phyloP scores from a whole-genome alignment of 306 rosid species.

The Prunus armeniaca region DNA sequence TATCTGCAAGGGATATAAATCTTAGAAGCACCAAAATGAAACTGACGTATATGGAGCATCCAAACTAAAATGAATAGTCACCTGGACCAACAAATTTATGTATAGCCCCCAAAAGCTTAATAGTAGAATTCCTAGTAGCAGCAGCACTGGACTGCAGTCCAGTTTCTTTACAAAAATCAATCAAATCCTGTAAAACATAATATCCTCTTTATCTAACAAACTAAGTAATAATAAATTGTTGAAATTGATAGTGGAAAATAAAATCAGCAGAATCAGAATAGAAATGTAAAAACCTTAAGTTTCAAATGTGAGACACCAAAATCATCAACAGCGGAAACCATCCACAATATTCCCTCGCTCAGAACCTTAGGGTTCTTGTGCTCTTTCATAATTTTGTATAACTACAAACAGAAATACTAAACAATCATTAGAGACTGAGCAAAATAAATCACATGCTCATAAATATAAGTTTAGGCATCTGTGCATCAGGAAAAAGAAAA shows the following conservation, averaged over 20 bases:
- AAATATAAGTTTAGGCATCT: background rate
- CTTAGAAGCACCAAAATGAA: slow-evolving; percentile 22
- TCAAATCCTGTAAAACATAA: slow-evolving; percentile 66
- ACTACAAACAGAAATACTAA: slow-evolving; percentile 36
- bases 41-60: slow-evolving; percentile 3
- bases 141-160: slow-evolving; percentile 98
- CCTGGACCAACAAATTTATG: slow-evolving; percentile 99
- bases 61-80: slow-evolving; percentile 32
- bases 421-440: background rate
- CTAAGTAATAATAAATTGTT: background rate
- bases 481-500: background rate
- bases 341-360: slow-evolving; percentile 94
- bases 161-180: slow-evolving; percentile 89
- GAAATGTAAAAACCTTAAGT: slow-evolving; percentile 63
- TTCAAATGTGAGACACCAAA: slow-evolving; percentile 83
- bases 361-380: slow-evolving; percentile 99
- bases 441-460: slow-evolving; percentile 15
- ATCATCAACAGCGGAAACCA: slow-evolving; percentile 96
- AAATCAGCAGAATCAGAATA: slow-evolving; percentile 5
- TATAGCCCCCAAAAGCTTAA: slow-evolving; percentile 83
- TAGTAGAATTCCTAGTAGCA: slow-evolving; percentile 92
- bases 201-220: slow-evolving; percentile 9
- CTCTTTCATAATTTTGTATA: slow-evolving; percentile 94
- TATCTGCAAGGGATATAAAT: slow-evolving; percentile 53
- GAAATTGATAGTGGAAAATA: background rate